Evolutionary conservation across 345 rosid species (phyloP), one percentile per base, ranked within the genome.

Genomic region (Corymbia maculata): DNA sequence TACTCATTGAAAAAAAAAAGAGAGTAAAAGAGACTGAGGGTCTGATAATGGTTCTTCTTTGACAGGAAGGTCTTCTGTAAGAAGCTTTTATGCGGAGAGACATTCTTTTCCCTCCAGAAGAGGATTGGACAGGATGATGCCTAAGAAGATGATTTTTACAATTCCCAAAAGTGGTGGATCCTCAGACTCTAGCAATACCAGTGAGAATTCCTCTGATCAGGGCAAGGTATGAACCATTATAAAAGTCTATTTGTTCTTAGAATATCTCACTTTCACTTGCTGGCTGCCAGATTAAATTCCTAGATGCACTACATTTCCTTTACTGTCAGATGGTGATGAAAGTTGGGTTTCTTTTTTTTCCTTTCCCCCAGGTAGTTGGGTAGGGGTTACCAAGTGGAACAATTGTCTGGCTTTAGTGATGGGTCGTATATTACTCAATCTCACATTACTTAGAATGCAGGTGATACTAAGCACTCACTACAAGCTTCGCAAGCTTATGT

Each of bases 121-220:
- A 51, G 79, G 88, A 79, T 90, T 57, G 52, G 86, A 70, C 86
- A 87, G 68, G 85, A 14, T 32, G 49, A 89, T 88, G 47, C 85
- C 91, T 61, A 90, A 89, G 91, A 93, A 89, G 92, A 70, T 17
- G 45, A 86, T 32, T 26, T 88, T 88, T 15, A 79, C 84, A 36
- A 82, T 88, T 85, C 92, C 95, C 45, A 91, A 91, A 86, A 88
- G 93, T 89, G 84, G 92, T 86, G 22, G 87, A 87, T 90, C 96
- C 80, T 90, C 96, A 22, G 88, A 92, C 90, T 92, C 95, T 88
- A 86, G 79, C 79, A 88, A 89, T 75, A 88, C 68, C 66, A 90
- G 87, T 57, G 91, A 91, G 53, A 91, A 88, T 86, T 87, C 93
- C 87, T 88, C 95, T 75, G 68, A 86, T 87, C 68, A 94, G 93